Conservation (phyloP, 2,329 filamentous ascomycete species). For the Cryphonectria carpinicola region DNA sequence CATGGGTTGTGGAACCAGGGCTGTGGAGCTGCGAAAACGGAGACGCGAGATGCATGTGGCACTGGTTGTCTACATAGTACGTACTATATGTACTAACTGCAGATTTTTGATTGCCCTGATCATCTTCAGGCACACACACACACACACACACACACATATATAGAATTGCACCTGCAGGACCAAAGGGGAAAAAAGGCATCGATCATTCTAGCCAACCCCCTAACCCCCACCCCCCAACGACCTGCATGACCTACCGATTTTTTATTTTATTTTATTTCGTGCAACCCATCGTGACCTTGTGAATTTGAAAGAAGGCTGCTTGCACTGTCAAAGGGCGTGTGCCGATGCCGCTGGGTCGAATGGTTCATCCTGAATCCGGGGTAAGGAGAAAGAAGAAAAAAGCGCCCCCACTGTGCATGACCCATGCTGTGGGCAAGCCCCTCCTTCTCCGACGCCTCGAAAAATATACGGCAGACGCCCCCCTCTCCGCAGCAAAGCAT, state of each 20-base stretch:
- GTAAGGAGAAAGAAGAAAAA: neutral
- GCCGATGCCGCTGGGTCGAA: conserved; percentile 8
- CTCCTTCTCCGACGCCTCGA: neutral
- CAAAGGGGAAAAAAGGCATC: neutral
- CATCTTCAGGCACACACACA: neutral
- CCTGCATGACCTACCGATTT: neutral
- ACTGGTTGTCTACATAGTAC: neutral
- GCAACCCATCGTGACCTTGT: neutral
- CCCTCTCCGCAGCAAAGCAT: neutral
- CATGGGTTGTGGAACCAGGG: neutral
- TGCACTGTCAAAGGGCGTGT: neutral
- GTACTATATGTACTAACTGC: neutral
- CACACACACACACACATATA: too few species aligned
- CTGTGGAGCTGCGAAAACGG: neutral
- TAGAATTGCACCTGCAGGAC: neutral
- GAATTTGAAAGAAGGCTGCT: neutral
- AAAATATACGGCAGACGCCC: neutral
- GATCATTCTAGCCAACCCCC: neutral
- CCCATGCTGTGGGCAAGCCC: neutral
- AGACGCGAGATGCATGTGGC: neutral
- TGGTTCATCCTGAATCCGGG: neutral
- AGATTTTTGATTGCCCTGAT: neutral
- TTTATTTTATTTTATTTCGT: neutral
- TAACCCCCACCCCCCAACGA: too few species aligned
- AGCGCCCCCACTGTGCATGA: conserved; percentile 16